These are phyloP conservation scores for Heimioporus sp. DNA, from an alignment of 768 basidiomycete species.

Conservation along the genomic window DNA sequence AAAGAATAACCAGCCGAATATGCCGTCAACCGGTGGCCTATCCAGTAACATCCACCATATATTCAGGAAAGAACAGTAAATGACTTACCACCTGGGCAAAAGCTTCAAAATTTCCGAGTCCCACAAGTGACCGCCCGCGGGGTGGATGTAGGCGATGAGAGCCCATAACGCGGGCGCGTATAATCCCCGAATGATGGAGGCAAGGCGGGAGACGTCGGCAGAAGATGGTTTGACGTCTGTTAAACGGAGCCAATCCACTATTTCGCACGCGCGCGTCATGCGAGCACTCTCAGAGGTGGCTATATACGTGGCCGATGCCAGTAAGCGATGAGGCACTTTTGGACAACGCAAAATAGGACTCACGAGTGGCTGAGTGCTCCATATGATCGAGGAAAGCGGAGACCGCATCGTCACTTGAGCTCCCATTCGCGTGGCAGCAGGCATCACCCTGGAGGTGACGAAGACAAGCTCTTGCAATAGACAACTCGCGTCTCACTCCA, in stretches of 20 bases:
- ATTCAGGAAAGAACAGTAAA: not conserved
- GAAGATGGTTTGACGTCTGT: conserved; percentile 33
- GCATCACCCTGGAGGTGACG: conserved; percentile 22
- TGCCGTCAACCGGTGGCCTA: conserved; percentile 12
- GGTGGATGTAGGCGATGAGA: conserved; percentile 44
- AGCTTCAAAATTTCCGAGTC: conserved; percentile 16
- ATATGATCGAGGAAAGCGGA: conserved; percentile 45
- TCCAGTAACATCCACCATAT: not conserved
- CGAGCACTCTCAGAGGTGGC: conserved; percentile 37
- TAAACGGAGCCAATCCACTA: conserved; percentile 66
- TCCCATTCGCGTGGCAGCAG: not conserved
- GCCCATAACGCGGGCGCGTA: conserved; percentile 41
- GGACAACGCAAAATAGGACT: conserved; percentile 22
- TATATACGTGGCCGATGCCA: conserved; percentile 19
- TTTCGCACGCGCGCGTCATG: conserved; percentile 45
- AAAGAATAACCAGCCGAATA: conserved; percentile 49
- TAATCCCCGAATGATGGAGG: conserved; percentile 38
- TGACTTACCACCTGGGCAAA: conserved; percentile 28
- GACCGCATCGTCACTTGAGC: conserved; percentile 18
- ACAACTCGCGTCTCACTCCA: conserved; percentile 47
- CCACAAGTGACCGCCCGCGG: conserved; percentile 44
- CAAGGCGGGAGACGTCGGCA: conserved; percentile 41
- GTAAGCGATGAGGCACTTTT: not conserved
- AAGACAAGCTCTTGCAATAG: conserved; percentile 39
- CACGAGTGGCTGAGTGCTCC: conserved; percentile 46